These are phyloP conservation scores for Auricularia sp. DNA, from an alignment of 768 basidiomycete species.

Conservation along the genomic window DNA sequence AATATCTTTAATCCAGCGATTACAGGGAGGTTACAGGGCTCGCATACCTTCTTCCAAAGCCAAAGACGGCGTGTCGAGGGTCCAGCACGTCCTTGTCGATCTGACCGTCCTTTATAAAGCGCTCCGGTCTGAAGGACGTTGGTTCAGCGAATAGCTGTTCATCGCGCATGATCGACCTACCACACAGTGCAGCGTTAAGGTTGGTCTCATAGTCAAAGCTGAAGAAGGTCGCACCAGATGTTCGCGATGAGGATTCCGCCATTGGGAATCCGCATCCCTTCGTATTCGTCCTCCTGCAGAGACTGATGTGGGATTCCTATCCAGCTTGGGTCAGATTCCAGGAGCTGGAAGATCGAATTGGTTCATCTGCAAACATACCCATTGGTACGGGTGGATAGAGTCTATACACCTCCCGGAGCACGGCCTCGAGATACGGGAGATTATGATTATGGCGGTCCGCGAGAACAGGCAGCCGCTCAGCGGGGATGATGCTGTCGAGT, in stretches of 20 bases:
- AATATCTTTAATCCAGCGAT: no score
- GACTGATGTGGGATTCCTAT: not conserved
- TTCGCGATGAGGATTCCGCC: not conserved
- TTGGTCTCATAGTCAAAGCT: no score
- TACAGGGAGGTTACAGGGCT: no score
- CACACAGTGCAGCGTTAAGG: no score
- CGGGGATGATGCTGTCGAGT: constrained; percentile 18
- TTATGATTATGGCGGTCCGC: constrained; percentile 25
- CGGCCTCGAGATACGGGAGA: constrained; percentile 30
- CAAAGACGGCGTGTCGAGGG: no score
- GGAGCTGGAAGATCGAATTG: not conserved
- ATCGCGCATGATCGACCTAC: no score
- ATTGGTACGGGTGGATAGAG: constrained; percentile 35
- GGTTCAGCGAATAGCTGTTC: no score
- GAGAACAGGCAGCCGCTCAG: constrained; percentile 35
- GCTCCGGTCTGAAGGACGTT: no score
- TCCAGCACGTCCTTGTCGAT: no score
- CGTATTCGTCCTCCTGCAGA: not conserved
- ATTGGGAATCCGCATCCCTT: constrained; percentile 1
- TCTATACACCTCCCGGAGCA: constrained; percentile 24
- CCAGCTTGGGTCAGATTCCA: no score
- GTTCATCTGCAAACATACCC: constrained; percentile 2
- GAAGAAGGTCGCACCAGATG: not conserved
- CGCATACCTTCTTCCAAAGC: no score
- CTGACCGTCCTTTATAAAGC: no score